A percentile compares a stretch with the other conserved stretches of the same genome.
Evolutionary conservation across 2,329 filamentous ascomycete genomes (phyloP).

Genomic region (Aspergillus latus): DNA sequence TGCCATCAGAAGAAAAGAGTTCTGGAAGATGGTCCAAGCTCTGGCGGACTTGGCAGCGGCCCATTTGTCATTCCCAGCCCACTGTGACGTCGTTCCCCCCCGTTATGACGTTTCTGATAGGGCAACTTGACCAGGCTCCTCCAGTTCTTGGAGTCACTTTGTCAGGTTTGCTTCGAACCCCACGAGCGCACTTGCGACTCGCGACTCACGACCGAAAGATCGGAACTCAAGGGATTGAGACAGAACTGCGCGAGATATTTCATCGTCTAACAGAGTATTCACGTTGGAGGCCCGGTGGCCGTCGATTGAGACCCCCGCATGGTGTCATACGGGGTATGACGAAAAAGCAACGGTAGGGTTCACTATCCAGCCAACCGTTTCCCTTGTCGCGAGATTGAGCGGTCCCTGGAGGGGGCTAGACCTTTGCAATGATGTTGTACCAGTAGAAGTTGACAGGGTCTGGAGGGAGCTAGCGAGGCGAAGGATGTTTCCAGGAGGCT

Average conservation of each 20-base stretch:
- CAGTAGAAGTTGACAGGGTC: conserved; percentile 12
- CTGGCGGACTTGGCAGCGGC: conserved; percentile 10
- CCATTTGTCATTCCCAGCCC: conserved; percentile 8
- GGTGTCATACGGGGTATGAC: conserved; percentile 5
- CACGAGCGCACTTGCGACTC: neutral
- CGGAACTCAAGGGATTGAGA: neutral
- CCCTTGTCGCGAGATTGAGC: conserved; percentile 8
- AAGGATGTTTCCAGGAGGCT: conserved; percentile 11
- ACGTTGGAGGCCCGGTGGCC: neutral
- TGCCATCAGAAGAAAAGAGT: neutral
- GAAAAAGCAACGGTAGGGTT: conserved; percentile 8
- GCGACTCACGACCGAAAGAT: neutral
- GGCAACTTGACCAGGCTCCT: neutral
- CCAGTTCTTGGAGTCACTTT: conserved; percentile 14
- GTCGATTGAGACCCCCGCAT: neutral
- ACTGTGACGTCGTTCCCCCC: conserved; percentile 8
- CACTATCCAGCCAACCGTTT: conserved; percentile 1
- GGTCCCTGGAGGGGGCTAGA: conserved; percentile 12
- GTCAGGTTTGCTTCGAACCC: conserved; percentile 1
- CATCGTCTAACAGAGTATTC: neutral
- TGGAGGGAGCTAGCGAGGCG: conserved; percentile 8
- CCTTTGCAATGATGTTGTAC: conserved; percentile 8
- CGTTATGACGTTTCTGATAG: conserved; percentile 8
- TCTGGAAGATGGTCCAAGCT: conserved; percentile 16
- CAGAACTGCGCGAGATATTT: neutral